phyloP scores from a whole-genome alignment of 2,329 filamentous ascomycete genomes.

The Alternaria angustiovoidea region DNA sequence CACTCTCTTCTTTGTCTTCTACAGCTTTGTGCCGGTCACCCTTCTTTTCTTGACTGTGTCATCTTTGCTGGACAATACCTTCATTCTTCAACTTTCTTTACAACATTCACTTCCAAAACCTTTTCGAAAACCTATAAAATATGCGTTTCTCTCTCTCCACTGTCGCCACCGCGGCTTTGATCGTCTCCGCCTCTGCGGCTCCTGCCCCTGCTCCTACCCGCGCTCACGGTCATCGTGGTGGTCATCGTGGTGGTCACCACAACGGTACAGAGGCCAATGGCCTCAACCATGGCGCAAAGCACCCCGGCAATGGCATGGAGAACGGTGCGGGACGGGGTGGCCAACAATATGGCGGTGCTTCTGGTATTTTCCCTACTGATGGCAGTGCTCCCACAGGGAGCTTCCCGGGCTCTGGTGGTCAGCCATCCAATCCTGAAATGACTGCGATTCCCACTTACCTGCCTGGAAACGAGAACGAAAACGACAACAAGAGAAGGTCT shows the following conservation, averaged over 20 bases:
- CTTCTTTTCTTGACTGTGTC: constrained; percentile 17
- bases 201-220: constrained; percentile 17
- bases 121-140: constrained; percentile 6
- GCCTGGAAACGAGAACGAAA: constrained; percentile 2
- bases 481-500: constrained; percentile 9
- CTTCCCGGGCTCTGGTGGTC: constrained; percentile 10
- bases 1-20: constrained; percentile 16
- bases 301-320: neutral
- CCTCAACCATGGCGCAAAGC: neutral
- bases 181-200: constrained; percentile 29
- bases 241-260: neutral
- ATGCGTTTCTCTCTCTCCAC: constrained; percentile 37
- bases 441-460: constrained; percentile 16
- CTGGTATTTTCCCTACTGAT: constrained; percentile 15
- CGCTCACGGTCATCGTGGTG: neutral
- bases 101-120: neutral
- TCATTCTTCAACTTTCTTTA: neutral
- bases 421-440: constrained; percentile 3
- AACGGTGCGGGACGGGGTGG: neutral
- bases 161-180: constrained; percentile 27
- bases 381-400: constrained; percentile 15
- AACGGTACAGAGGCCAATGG: neutral
- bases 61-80: constrained; percentile 32
- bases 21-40: constrained; percentile 12
- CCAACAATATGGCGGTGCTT: neutral